phyloP scores from a whole-genome alignment of 2,329 filamentous ascomycete genomes.

The Alternaria arbusti region DNA sequence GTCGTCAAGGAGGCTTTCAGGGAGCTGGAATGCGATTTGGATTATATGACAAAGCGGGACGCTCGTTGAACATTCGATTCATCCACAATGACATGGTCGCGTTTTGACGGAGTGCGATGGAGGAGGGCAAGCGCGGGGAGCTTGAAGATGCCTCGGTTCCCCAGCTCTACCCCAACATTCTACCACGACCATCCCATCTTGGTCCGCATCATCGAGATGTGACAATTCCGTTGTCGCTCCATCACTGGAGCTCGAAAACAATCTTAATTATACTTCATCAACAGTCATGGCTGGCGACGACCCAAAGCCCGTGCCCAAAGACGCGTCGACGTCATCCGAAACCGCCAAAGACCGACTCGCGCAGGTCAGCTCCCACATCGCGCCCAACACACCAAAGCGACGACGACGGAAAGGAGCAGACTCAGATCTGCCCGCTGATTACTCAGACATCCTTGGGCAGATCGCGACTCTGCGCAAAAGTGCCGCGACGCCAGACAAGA shows the following conservation, averaged over 20 bases:
- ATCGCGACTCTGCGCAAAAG: slow-evolving; percentile 59
- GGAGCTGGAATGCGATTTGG: background rate
- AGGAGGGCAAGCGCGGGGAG: slow-evolving; percentile 29
- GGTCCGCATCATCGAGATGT: slow-evolving; percentile 24
- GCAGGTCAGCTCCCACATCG: slow-evolving; percentile 57
- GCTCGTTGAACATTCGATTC: background rate
- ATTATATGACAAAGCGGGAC: background rate
- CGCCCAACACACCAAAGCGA: slow-evolving; percentile 45
- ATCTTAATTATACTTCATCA: background rate
- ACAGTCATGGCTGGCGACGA: slow-evolving; percentile 35
- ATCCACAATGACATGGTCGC: background rate
- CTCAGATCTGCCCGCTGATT: slow-evolving; percentile 62
- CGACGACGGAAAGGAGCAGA: slow-evolving; percentile 45
- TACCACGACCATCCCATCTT: slow-evolving; percentile 1
- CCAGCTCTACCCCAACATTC: slow-evolving; percentile 22
- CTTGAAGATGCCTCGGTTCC: slow-evolving; percentile 37
- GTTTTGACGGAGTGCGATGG: background rate
- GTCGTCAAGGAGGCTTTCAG: background rate
- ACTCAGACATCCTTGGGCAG: slow-evolving; percentile 67
- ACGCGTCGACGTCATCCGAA: slow-evolving; percentile 27
- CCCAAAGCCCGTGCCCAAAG: slow-evolving; percentile 13
- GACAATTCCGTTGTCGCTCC: slow-evolving; percentile 16
- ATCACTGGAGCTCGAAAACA: slow-evolving; percentile 10
- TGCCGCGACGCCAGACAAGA: slow-evolving; percentile 61
- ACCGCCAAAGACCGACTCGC: slow-evolving; percentile 53